These are phyloP conservation scores for Anthracocystis panici-leucophaei DNA, from an alignment of 1,284 basidiomycete genomes.

Conservation along the genomic window DNA sequence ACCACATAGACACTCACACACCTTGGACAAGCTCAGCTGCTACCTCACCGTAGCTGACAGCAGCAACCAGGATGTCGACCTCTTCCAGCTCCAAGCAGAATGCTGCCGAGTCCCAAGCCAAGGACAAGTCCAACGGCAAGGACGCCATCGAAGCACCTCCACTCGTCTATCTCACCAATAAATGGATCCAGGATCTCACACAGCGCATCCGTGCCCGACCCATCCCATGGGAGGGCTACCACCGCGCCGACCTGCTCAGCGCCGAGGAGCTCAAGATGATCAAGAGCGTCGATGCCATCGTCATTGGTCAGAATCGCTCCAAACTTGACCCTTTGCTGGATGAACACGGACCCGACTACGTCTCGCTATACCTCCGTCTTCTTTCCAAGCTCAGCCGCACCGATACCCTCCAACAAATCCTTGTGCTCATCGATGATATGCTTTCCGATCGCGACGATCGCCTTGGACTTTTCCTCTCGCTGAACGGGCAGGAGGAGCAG, in stretches of 20 bases:
- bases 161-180: conserved; percentile 84
- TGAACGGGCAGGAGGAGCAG: conserved; percentile 48
- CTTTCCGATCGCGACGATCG: conserved; percentile 75
- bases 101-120: conserved; percentile 9
- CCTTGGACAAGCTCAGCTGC: not conserved
- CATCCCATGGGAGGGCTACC: conserved; percentile 98
- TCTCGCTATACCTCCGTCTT: conserved; percentile 87
- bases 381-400: conserved; percentile 91
- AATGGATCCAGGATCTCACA: conserved; percentile 87
- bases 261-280: conserved; percentile 89
- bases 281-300: conserved; percentile 77
- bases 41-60: not conserved
- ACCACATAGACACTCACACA: too few relatives aligned
- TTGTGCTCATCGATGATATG: conserved; percentile 91
- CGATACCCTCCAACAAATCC: conserved; percentile 92
- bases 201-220: conserved; percentile 88
- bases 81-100: conserved; percentile 28
- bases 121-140: conserved; percentile 18
- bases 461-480: conserved; percentile 65
- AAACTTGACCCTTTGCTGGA: conserved; percentile 81
- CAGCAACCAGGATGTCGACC: conserved; percentile 21
- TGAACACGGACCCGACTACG: conserved; percentile 74
- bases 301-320: conserved; percentile 88
- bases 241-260: conserved; percentile 90
- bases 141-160: conserved; percentile 70